Evolutionary conservation across 495 filamentous ascomycete genomes (phyloP), one percentile per base, ranked within the genome.

Genomic region (Podospora appendiculata): DNA sequence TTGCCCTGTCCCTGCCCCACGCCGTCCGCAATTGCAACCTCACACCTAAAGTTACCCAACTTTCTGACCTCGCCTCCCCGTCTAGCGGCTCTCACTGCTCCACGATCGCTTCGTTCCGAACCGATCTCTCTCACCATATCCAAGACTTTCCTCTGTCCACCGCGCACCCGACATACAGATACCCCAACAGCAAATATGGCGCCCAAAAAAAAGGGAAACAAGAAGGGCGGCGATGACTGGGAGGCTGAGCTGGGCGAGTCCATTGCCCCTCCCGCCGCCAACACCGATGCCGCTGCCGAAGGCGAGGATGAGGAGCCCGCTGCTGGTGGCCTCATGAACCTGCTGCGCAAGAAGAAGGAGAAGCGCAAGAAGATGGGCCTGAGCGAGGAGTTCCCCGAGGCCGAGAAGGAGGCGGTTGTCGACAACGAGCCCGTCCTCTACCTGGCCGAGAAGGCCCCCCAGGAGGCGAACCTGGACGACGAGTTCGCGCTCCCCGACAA

Each of bases 331-430:
- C 78, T 97, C 41, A 85, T 96, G 79, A 89, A 84, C 50, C 82
- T 89, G 49, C 75, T 95, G 70, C 84, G 87, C 69, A 95, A 95
- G 78, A 90, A 88, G 67, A 84, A 84, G 63, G 86, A 82, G 67
- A 95, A 93, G 77, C 89, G 91, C 68, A 88, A 88, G 68, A 93
- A 92, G 81, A 96, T 95, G 79, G 88, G 87, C 41, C 81, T 89
- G 67, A 70, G 56, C 16, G 86, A 91, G 40, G 86, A 93, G 55
- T 85, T 84, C 42, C 78, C 85, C 33, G 85, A 89, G 39, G 86
- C 81, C 35, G 88, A 91, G 63, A 66, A 66, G 14, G 74, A 75
- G 38, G 73, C 79, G 11, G 63, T 66, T 12, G 43, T 19, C 41
- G 17, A 19, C 41, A 66, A 62, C 12, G 71, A 71, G 38, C 66